These are phyloP conservation scores for Phanerodontia chrysosporium DNA, from an alignment of 768 basidiomycete species.

Conservation along the genomic window DNA sequence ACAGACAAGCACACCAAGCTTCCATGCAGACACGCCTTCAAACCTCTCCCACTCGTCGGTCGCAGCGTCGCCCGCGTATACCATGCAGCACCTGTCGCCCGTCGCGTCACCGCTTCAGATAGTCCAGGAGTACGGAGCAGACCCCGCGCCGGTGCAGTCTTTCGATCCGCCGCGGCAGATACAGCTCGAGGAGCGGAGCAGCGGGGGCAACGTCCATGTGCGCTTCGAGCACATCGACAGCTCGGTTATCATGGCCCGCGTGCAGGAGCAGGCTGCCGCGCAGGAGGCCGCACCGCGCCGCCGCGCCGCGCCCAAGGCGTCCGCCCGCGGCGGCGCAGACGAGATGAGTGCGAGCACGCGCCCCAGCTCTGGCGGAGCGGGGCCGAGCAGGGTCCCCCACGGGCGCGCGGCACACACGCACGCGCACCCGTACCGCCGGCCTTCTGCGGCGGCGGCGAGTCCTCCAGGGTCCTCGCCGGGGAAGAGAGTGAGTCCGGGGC, in stretches of 20 bases:
- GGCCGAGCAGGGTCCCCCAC: conserved; percentile 16
- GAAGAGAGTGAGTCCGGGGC: background rate
- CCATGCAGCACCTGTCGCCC: background rate
- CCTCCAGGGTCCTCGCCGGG: conserved; percentile 3
- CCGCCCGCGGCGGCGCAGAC: conserved; percentile 6
- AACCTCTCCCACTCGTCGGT: background rate
- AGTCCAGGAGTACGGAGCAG: background rate
- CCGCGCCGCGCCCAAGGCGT: background rate
- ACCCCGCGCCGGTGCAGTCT: background rate
- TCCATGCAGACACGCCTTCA: background rate
- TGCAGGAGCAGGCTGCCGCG: conserved; percentile 1
- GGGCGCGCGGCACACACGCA: conserved; percentile 2
- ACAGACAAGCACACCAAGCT: background rate
- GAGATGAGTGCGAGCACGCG: conserved; percentile 13
- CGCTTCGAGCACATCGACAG: conserved; percentile 15
- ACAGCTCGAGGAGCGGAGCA: conserved; percentile 8
- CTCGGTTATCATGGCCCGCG: conserved; percentile 9
- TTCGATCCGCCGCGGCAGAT: conserved; percentile 7
- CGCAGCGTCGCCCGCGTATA: background rate
- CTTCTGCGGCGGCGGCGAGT: conserved; percentile 1
- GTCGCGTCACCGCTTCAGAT: background rate
- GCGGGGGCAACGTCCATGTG: background rate
- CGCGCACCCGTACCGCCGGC: conserved; percentile 14
- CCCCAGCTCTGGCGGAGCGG: conserved; percentile 15
- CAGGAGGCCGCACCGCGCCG: background rate